Conservation (phyloP, 225 moss, liverwort and hornwort species). For the Pleurozium schreberi region DNA sequence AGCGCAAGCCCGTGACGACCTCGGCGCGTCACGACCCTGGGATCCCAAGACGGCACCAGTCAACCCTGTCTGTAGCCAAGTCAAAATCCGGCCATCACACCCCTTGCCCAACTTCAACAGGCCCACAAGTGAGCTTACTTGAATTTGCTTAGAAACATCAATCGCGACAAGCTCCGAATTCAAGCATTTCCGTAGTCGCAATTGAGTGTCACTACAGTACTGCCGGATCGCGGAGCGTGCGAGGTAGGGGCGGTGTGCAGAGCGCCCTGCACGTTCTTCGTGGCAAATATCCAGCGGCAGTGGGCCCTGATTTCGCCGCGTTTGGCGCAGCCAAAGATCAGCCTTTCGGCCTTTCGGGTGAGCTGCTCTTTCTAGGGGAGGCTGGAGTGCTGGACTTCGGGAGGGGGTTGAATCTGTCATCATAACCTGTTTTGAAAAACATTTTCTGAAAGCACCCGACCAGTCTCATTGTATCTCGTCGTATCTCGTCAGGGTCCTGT, state of each 20-base stretch:
- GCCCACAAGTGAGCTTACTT: not conserved
- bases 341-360: not conserved
- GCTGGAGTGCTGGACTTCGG: not conserved
- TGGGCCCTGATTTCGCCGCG: slow-evolving; percentile 7
- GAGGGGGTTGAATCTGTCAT: not conserved
- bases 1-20: not conserved
- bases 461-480: not conserved
- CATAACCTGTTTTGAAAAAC: not conserved
- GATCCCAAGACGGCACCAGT: not conserved
- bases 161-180: too few relatives aligned
- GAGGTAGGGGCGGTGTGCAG: not conserved
- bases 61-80: not conserved
- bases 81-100: not conserved
- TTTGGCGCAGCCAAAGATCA: not conserved
- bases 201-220: not conserved
- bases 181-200: not conserved
- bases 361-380: not conserved
- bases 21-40: not conserved
- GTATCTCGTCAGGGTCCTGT: not conserved
- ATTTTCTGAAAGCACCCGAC: not conserved
- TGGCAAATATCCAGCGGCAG: not conserved
- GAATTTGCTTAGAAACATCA: not conserved
- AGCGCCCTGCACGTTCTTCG: not conserved
- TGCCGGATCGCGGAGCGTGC: not conserved
- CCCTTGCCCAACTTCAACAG: not conserved